These are phyloP conservation scores for Thielaviopsis euricoi DNA, from an alignment of 2,329 filamentous ascomycete genomes.

Conservation along the genomic window DNA sequence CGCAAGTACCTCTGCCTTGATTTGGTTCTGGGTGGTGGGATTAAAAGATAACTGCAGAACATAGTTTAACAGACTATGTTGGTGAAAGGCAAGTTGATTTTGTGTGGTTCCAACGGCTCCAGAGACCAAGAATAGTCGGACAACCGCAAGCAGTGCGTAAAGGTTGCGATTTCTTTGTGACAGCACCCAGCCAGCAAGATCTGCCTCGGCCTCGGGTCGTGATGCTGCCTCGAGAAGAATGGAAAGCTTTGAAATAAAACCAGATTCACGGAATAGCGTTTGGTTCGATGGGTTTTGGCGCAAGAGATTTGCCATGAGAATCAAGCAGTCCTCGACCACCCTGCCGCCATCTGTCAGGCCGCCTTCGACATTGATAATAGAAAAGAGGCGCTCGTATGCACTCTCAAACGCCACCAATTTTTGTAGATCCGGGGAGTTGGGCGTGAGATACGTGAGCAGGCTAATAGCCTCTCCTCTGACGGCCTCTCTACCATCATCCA, in stretches of 20 bases:
- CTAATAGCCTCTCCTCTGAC: constrained; percentile 75
- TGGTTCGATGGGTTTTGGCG: constrained; percentile 83
- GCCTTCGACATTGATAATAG: constrained; percentile 67
- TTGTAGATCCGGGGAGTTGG: constrained; percentile 73
- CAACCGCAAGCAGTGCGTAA: constrained; percentile 73
- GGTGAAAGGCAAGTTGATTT: constrained; percentile 78
- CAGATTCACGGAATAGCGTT: constrained; percentile 81
- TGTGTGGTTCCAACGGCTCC: constrained; percentile 66
- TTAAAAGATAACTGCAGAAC: constrained; percentile 73
- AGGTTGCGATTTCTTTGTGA: constrained; percentile 75
- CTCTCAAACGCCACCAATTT: constrained; percentile 93
- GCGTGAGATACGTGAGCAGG: constrained; percentile 78
- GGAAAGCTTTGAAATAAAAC: constrained; percentile 57
- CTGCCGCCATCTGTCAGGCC: constrained; percentile 68
- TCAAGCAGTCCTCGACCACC: constrained; percentile 82
- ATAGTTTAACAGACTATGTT: constrained; percentile 62
- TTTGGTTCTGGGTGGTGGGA: constrained; percentile 51
- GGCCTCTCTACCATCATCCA: constrained; percentile 76
- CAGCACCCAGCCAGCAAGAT: constrained; percentile 57
- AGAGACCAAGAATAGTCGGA: constrained; percentile 68
- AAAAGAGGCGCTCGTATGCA: constrained; percentile 76
- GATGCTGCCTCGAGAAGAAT: constrained; percentile 46
- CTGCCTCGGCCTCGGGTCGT: constrained; percentile 30
- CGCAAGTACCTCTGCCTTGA: constrained; percentile 59
- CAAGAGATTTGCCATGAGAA: constrained; percentile 76